Evolutionary conservation across 139 green algal genomes (phyloP).

Genomic region (Tetraselmis striata): DNA sequence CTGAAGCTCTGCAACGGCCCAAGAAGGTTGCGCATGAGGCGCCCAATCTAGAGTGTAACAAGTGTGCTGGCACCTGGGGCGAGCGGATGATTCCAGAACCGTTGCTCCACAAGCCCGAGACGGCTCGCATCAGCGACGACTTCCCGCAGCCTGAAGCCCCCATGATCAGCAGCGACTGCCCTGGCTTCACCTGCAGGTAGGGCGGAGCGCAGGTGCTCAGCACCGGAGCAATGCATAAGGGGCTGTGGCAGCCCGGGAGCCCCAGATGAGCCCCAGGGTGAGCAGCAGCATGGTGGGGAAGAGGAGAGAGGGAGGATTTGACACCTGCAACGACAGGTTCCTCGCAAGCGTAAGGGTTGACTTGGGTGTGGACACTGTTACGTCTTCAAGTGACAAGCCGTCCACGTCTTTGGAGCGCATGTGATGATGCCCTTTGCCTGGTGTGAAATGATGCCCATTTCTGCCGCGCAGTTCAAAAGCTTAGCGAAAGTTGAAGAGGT

Average conservation of each 20-base stretch:
- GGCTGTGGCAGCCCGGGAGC: no score
- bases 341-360: background rate
- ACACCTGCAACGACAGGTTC: background rate
- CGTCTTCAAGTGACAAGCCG: background rate
- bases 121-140: conserved; percentile 49
- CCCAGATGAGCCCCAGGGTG: no score
- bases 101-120: conserved; percentile 42
- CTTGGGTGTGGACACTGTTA: background rate
- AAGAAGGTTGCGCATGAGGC: no score
- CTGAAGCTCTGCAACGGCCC: no score
- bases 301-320: no score
- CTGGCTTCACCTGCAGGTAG: conserved; percentile 25
- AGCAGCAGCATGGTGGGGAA: background rate
- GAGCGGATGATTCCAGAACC: conserved; percentile 7
- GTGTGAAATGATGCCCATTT: background rate
- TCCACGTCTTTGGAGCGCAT: background rate
- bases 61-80: background rate
- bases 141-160: conserved; percentile 65
- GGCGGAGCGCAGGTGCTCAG: no score
- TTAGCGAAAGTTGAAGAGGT: no score
- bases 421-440: background rate
- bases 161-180: conserved; percentile 61
- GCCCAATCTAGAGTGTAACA: no score
- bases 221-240: no score
- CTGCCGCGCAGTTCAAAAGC: no score